Base-by-base conservation (phyloP, 352 stramenopile genomes). In the Phytophthora pistaciae region DNA sequence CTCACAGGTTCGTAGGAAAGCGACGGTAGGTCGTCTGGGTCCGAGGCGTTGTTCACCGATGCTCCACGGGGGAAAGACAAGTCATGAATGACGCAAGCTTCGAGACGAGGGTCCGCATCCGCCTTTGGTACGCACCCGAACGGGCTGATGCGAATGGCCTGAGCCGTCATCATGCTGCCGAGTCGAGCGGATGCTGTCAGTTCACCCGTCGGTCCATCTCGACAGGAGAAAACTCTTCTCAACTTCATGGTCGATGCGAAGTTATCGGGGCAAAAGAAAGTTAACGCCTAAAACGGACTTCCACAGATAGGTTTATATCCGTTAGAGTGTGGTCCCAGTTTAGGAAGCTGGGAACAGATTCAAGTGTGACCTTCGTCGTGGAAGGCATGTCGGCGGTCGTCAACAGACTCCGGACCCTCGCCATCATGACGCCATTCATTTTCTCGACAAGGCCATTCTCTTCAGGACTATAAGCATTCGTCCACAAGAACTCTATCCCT, bases 361-460 rank as follows among this genome's bases (percentile, higher is more conserved):
- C 14, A 70, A 29, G 27, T 6, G 20, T 10, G 23, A 3, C 21
- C 31, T 33, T 40, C 23, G 18, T 18, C 29, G 25, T 33, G 46
- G 56, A n/a, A n/a, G 38, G 52, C 52, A 61, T 61, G n/a, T 60
- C 3, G 10, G 61, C 38, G 0, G 52, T 61, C 33, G 33, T 40
- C 33, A 40, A 40, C 33, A 62, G 23, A 40, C 38, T 56, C 3
- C 52, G 50, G n/a, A 61, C 9, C 1, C 61, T 52, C 2, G 61
- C 38, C 36, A 38, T 11, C 36, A 60, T 11, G 20, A 49, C 23
- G 14, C 29, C 36, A 42, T 61, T 56, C 38, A 61, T 68, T n/a
- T 56, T 61, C 18, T 61, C 27, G 1, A 68, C 61, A 27, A 68
- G 52, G 14, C 52, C 61, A n/a, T 68, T 68, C 5, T 61, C 61